Evolutionary conservation across 805 yeast species (phyloP).

Genomic region (Debaryomyces maramus): DNA sequence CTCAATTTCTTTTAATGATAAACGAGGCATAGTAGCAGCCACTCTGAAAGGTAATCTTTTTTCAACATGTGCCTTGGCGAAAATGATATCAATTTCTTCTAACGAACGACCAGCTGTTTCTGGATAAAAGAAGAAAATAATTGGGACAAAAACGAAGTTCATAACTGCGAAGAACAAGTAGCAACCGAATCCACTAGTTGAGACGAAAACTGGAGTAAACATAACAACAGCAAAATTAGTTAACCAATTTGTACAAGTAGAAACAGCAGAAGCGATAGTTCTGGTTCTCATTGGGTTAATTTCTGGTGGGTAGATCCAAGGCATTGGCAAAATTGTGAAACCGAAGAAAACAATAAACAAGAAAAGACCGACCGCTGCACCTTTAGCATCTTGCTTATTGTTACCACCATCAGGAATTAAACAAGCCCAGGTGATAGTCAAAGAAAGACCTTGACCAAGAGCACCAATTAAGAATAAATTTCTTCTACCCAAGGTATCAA

Average conservation of each 20-base stretch:
- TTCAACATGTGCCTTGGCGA: slow-evolving; percentile 61
- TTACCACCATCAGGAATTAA: slow-evolving; percentile 23
- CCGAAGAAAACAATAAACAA: slow-evolving; percentile 45
- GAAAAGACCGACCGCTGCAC: slow-evolving; percentile 48
- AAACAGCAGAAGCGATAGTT: slow-evolving; percentile 44
- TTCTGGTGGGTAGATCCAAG: slow-evolving; percentile 51
- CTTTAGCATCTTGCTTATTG: slow-evolving; percentile 37
- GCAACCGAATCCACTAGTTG: slow-evolving; percentile 38
- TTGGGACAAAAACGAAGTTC: slow-evolving; percentile 39
- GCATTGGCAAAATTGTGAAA: slow-evolving; percentile 44
- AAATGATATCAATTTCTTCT: slow-evolving; percentile 56
- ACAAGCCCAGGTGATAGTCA: slow-evolving; percentile 43
- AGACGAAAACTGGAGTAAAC: slow-evolving; percentile 46
- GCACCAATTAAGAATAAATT: slow-evolving; percentile 46
- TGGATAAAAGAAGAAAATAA: slow-evolving; percentile 46
- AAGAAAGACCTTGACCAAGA: slow-evolving; percentile 40
- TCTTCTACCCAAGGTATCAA: slow-evolving; percentile 47
- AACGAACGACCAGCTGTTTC: slow-evolving; percentile 47
- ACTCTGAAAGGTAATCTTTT: slow-evolving; percentile 60
- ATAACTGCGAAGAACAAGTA: slow-evolving; percentile 43
- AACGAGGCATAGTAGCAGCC: slow-evolving; percentile 61
- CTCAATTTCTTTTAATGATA: slow-evolving; percentile 57
- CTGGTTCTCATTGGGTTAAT: slow-evolving; percentile 48
- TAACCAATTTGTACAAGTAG: slow-evolving; percentile 48
- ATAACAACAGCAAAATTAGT: slow-evolving; percentile 46